Conservation (phyloP, 768 basidiomycete species). For the Sistotremastrum suecicum region DNA sequence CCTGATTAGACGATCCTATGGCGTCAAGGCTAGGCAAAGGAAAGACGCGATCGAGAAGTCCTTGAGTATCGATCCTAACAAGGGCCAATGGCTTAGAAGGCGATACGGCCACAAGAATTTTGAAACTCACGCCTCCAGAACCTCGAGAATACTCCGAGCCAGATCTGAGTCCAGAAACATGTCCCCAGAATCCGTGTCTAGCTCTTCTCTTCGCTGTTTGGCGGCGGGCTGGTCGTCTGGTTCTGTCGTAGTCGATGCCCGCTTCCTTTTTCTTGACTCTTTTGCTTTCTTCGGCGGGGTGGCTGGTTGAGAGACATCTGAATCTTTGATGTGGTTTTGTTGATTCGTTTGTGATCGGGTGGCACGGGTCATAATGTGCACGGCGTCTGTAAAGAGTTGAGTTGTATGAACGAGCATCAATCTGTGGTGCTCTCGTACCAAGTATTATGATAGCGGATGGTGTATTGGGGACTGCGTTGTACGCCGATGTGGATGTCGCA, state of each 20-base stretch:
- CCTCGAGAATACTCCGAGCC: constrained; percentile 42
- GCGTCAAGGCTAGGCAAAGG: constrained; percentile 23
- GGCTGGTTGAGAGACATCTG: constrained; percentile 3
- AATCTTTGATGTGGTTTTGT: constrained; percentile 12
- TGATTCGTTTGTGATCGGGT: constrained; percentile 45
- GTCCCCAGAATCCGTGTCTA: constrained; percentile 28
- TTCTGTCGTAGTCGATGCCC: constrained; percentile 24
- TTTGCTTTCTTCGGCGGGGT: constrained; percentile 13
- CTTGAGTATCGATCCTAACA: constrained; percentile 52
- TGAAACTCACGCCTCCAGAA: constrained; percentile 37
- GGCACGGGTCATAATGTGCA: constrained; percentile 49
- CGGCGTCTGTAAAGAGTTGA: too few relatives aligned
- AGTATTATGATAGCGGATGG: too few relatives aligned
- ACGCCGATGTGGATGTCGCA: too few relatives aligned
- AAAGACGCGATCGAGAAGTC: constrained; percentile 69
- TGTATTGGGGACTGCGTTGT: too few relatives aligned
- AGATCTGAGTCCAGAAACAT: constrained; percentile 29
- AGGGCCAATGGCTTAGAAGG: constrained; percentile 3
- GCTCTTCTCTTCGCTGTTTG: constrained; percentile 27
- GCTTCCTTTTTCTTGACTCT: constrained; percentile 45
- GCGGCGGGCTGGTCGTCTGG: constrained; percentile 32
- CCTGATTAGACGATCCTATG: constrained; percentile 16
- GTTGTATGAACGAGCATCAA: too few relatives aligned
- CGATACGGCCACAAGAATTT: background rate
- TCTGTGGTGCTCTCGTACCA: too few relatives aligned